phyloP scores from a whole-genome alignment of 371 early-diverging fungal species.

The Mucor circinelloides region DNA sequence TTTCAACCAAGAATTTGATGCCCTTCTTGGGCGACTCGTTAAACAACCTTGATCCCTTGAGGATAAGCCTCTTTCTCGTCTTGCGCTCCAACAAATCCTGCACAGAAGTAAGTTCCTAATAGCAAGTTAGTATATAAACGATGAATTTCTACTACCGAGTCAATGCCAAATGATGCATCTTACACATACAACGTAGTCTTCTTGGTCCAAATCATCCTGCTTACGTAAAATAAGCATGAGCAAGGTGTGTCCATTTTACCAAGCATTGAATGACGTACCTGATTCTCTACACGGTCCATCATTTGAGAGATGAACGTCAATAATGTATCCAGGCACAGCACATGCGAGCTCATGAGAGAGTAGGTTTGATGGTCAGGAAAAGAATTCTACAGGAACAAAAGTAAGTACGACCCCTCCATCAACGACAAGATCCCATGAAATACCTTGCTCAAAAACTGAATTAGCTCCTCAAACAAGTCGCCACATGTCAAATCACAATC shows the following conservation, averaged over 20 bases:
- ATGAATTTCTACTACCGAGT: neutral
- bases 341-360: constrained; percentile 63
- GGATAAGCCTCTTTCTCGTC: constrained; percentile 70
- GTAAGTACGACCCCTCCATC: neutral
- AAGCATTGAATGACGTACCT: constrained; percentile 13
- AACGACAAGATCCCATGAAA: neutral
- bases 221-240: neutral
- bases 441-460: constrained; percentile 73
- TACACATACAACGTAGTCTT: constrained; percentile 30
- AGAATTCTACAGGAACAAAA: constrained; percentile 46
- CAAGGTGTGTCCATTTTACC: neutral
- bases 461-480: constrained; percentile 86
- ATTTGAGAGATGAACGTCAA: constrained; percentile 78
- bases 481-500: constrained; percentile 85
- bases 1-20: constrained; percentile 65
- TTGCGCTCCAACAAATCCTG: constrained; percentile 41
- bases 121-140: neutral
- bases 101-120: constrained; percentile 34
- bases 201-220: neutral
- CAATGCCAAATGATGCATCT: constrained; percentile 2
- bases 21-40: constrained; percentile 88
- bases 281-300: constrained; percentile 65
- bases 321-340: constrained; percentile 80
- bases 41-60: constrained; percentile 79
- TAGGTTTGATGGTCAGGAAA: constrained; percentile 77